Conservation (phyloP, 1,284 basidiomycete species). For the Sanghuangporus weigelae region DNA sequence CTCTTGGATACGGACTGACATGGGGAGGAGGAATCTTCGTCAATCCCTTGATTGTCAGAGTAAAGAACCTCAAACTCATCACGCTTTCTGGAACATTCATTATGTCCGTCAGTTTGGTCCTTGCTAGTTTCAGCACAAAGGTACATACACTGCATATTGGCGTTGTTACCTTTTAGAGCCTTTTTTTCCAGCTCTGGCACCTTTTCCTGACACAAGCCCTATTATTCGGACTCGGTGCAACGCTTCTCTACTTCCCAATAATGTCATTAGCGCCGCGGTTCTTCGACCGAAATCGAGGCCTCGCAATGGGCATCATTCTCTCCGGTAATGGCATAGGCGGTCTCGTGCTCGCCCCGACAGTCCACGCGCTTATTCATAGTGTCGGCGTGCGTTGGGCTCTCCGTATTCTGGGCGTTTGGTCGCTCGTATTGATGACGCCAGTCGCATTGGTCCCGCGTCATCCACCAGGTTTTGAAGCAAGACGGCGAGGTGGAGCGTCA, state of each 20-base stretch:
- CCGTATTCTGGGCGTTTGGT: slow-evolving; percentile 37
- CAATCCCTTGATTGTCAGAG: slow-evolving; percentile 34
- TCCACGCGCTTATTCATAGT: slow-evolving; percentile 33
- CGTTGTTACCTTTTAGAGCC: not conserved
- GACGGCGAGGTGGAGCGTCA: slow-evolving; percentile 18
- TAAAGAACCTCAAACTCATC: slow-evolving; percentile 32
- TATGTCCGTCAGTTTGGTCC: slow-evolving; percentile 38
- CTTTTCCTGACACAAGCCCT: slow-evolving; percentile 39
- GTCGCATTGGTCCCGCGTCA: slow-evolving; percentile 32
- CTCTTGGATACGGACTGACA: slow-evolving; percentile 39
- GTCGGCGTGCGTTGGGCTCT: slow-evolving; percentile 35
- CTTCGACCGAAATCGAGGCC: slow-evolving; percentile 40
- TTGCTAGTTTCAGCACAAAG: slow-evolving; percentile 35
- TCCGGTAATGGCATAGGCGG: slow-evolving; percentile 39
- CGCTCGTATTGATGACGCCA: slow-evolving; percentile 34
- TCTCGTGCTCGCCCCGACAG: slow-evolving; percentile 38
- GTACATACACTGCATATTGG: slow-evolving; percentile 21
- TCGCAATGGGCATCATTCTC: slow-evolving; percentile 41
- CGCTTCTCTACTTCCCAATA: slow-evolving; percentile 40
- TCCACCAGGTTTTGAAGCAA: slow-evolving; percentile 23
- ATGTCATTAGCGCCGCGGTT: slow-evolving; percentile 39
- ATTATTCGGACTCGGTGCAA: slow-evolving; percentile 39
- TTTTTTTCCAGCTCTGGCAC: slow-evolving; percentile 35
- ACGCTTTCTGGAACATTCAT: slow-evolving; percentile 34
- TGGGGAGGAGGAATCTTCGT: slow-evolving; percentile 45